Evolutionary conservation across 2,329 filamentous ascomycete species (phyloP).

Genomic region (Microcyclosporella mali): DNA sequence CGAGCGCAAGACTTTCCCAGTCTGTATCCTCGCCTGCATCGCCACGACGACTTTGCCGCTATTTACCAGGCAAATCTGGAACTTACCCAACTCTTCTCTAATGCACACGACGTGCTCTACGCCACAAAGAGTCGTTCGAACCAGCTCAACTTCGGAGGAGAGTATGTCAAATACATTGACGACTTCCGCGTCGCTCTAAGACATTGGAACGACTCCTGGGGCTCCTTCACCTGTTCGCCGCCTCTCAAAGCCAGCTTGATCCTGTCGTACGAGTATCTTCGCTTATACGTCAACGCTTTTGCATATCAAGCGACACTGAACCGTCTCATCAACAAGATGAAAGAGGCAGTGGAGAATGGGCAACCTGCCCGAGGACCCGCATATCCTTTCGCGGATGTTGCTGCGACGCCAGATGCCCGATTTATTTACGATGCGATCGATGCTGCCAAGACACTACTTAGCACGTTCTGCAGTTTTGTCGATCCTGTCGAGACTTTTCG

Average conservation of each 20-base stretch:
- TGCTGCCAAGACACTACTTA: conserved; percentile 56
- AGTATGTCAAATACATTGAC: conserved; percentile 34
- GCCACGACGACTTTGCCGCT: conserved; percentile 29
- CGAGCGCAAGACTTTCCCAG: conserved; percentile 29
- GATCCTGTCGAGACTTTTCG: conserved; percentile 54
- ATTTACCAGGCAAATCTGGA: conserved; percentile 32
- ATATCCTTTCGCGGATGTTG: conserved; percentile 36
- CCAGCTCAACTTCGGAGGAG: conserved; percentile 30
- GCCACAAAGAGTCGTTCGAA: conserved; percentile 29
- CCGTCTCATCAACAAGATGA: conserved; percentile 23
- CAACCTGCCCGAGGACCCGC: conserved; percentile 16
- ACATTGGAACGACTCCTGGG: conserved; percentile 31
- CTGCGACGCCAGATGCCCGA: conserved; percentile 56
- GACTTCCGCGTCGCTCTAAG: conserved; percentile 29
- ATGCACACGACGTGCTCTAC: conserved; percentile 32
- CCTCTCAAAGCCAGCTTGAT: conserved; percentile 56
- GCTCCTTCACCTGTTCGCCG: conserved; percentile 37
- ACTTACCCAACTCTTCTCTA: conserved; percentile 31
- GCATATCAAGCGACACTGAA: conserved; percentile 50
- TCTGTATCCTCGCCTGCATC: conserved; percentile 21
- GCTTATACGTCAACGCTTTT: conserved; percentile 61
- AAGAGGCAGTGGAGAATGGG: conserved; percentile 23
- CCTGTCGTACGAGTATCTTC: conserved; percentile 58
- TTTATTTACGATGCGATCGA: conserved; percentile 63
- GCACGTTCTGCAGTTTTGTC: conserved; percentile 54